A percentile compares a stretch with the other conserved stretches of the same genome.
phyloP scores from a whole-genome alignment of 805 yeast species.

The Kodamaea restingae region DNA sequence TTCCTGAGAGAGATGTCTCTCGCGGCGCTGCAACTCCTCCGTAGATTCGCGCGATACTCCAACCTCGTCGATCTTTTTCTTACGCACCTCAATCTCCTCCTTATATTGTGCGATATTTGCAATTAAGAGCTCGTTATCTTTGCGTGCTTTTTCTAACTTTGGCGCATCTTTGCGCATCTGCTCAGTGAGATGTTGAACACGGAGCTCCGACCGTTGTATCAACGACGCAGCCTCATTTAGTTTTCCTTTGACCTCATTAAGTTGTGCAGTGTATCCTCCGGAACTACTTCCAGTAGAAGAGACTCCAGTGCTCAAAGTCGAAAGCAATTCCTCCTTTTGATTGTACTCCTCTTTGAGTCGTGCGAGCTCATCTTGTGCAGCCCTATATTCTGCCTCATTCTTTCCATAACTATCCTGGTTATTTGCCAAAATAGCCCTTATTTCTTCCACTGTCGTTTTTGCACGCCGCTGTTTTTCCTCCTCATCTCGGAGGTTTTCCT shows the following conservation, averaged over 20 bases:
- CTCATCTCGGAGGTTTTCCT: conserved; percentile 58
- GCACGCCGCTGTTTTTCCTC: conserved; percentile 29
- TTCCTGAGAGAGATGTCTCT: conserved; percentile 41
- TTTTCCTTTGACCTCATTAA: conserved; percentile 57
- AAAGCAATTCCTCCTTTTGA: conserved; percentile 71
- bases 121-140: conserved; percentile 40
- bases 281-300: conserved; percentile 75
- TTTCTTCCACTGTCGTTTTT: conserved; percentile 28
- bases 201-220: conserved; percentile 57
- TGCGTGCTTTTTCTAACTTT: conserved; percentile 50
- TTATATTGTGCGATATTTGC: conserved; percentile 43
- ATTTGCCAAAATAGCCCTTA: conserved; percentile 29
- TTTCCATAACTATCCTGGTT: conserved; percentile 35
- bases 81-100: conserved; percentile 33
- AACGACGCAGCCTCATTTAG: conserved; percentile 51
- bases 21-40: conserved; percentile 43
- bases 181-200: conserved; percentile 50
- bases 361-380: conserved; percentile 41
- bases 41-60: conserved; percentile 10
- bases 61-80: conserved; percentile 38
- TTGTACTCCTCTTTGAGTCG: conserved; percentile 44
- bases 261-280: conserved; percentile 78
- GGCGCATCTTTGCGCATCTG: conserved; percentile 48
- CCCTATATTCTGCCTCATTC: conserved; percentile 44
- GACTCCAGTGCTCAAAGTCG: conserved; percentile 85